A percentile compares a stretch with the other conserved stretches of the same genome.
These are phyloP conservation scores for Amanita subjunquillea DNA, from an alignment of 768 basidiomycete genomes.

Conservation along the genomic window DNA sequence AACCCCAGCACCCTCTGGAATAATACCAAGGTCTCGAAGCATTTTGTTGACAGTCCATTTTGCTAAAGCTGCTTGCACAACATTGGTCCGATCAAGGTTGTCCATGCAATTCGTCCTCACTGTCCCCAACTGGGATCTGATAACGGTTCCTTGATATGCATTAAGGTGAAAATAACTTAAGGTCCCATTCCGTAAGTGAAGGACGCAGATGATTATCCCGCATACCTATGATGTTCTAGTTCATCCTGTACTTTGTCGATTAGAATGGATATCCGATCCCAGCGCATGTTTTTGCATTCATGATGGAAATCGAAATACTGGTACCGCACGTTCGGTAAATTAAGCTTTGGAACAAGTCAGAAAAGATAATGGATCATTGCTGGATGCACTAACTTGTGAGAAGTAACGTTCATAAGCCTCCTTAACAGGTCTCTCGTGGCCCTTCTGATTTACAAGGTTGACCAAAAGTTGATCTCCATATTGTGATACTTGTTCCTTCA, in stretches of 20 bases:
- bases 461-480: constrained; percentile 80
- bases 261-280: constrained; percentile 82
- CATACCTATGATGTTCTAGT: constrained; percentile 58
- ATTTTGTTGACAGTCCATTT: constrained; percentile 79
- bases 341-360: constrained; percentile 30
- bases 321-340: constrained; percentile 66
- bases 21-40: constrained; percentile 60
- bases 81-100: constrained; percentile 92
- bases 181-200: neutral
- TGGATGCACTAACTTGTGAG: constrained; percentile 34
- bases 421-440: constrained; percentile 88
- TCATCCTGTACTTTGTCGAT: constrained; percentile 69
- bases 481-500: constrained; percentile 55
- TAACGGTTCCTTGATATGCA: constrained; percentile 30
- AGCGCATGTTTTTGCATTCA: constrained; percentile 91
- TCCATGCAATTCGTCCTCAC: constrained; percentile 99
- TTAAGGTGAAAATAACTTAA: constrained; percentile 73
- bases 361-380: constrained; percentile 1
- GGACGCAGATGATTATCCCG: neutral
- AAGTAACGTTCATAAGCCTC: constrained; percentile 85
- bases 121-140: constrained; percentile 59
- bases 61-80: constrained; percentile 86
- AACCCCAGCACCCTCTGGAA: constrained; percentile 59
- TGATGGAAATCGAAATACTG: constrained; percentile 97
- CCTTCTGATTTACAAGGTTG: constrained; percentile 90